phyloP scores from a whole-genome alignment of 2,329 filamentous ascomycete genomes.

The Fusarium longipes region DNA sequence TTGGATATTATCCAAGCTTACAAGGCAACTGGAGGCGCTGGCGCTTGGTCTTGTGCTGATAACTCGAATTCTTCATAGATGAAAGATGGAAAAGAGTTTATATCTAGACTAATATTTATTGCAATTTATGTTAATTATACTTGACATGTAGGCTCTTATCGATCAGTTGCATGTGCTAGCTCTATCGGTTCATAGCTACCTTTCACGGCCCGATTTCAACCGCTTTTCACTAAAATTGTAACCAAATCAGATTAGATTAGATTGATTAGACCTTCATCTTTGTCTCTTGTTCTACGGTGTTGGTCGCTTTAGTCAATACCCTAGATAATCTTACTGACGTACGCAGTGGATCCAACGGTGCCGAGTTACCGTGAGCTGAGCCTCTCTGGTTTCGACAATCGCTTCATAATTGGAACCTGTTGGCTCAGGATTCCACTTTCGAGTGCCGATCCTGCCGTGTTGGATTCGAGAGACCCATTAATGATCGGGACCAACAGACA shows the following conservation, averaged over 20 bases:
- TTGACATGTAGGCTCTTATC: too few relatives aligned
- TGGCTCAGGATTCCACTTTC: conserved; percentile 14
- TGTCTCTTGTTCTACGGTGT: too few relatives aligned
- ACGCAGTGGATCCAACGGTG: conserved; percentile 17
- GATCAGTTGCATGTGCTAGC: too few relatives aligned
- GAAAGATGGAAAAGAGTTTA: not conserved
- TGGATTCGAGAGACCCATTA: not conserved
- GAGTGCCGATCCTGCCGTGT: conserved; percentile 33
- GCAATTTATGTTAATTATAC: not conserved
- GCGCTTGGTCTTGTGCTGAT: conserved; percentile 56
- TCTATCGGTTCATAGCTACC: too few relatives aligned
- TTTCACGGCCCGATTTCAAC: not conserved
- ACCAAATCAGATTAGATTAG: conserved; percentile 41
- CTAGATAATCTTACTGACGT: conserved; percentile 11
- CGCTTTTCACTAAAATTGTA: not conserved
- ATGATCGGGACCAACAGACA: conserved; percentile 16
- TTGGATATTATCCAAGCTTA: conserved; percentile 51
- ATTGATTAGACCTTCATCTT: conserved; percentile 9
- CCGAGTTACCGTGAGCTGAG: conserved; percentile 22
- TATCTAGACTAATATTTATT: not conserved
- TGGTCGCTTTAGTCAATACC: not conserved
- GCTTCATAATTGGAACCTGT: not conserved
- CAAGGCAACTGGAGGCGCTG: conserved; percentile 50
- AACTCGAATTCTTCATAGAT: conserved; percentile 52
- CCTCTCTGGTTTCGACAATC: not conserved